Base-by-base conservation (phyloP, 768 basidiomycete genomes). In the Pisolithus orientalis region DNA sequence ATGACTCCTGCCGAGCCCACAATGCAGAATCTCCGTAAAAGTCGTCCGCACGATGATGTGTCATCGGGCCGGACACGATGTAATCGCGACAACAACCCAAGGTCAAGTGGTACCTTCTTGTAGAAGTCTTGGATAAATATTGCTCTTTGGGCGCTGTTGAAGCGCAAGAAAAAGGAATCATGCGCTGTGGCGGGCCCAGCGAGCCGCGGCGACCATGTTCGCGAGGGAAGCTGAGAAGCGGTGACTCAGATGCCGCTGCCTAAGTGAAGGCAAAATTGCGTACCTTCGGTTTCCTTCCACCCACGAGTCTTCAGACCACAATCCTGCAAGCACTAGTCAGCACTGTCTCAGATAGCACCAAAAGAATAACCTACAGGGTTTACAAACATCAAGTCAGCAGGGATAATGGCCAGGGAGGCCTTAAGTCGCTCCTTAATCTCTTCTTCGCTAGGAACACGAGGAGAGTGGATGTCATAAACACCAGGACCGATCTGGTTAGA, bases 381-480 rank as follows among this genome's bases (percentile, higher is more conserved):
- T 73, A 98, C 78, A 69, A 90, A 89, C 69, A 92, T 80, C 52
- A 94, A 80, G 53, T 86, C 79, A 64, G 80, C 78, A 53, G 90
- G 85, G 58, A 97, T 83, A 65, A 88, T 87, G 49, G 75, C 75
- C 61, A 91, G 82, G 82, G 95, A 93, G 59, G 83, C 71, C 70
- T 80, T 80, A 67, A 98, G 78, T 63, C 94, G 90, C 62, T 94
- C 87, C 76, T 85, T 87, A 76, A 98, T 94, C 77, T 99, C 96
- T 70, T 93, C 80, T 62, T 85, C 83, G 54, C 83, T 75, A 43
- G 96, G 96, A 57, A 99, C 90, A 83, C 96, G 94, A 57, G 96
- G 96, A 62, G 94, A 97, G 80, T 98, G 96, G 75, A 99, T 96
- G 70, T 97, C 94, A 68, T 96, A 96, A 66, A 96, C 92, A 80